Evolutionary conservation across 306 rosid species (phyloP).

Genomic region (Abrus pulchellus): DNA sequence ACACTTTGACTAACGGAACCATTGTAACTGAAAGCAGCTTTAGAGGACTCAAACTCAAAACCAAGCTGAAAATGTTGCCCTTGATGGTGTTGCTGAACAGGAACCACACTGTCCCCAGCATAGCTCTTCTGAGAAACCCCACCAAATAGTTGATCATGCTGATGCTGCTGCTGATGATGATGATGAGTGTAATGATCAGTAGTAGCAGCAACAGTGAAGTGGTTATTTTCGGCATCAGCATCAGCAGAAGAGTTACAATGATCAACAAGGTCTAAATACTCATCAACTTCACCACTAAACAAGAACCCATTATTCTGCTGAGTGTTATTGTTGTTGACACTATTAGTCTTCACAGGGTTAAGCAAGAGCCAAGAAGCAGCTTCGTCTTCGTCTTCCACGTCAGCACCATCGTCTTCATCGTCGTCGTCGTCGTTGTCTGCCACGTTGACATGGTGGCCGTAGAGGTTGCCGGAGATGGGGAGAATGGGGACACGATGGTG

Average conservation of each 20-base stretch:
- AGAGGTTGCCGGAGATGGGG: conserved; percentile 58
- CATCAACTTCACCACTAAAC: conserved; percentile 83
- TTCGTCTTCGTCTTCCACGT: conserved; percentile 73
- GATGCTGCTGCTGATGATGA: conserved; percentile 45
- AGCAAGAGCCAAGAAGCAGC: conserved; percentile 90
- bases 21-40: conserved; percentile 65
- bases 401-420: conserved; percentile 58
- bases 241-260: conserved; percentile 65
- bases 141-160: conserved; percentile 34
- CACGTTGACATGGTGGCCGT: conserved; percentile 35
- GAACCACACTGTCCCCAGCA: conserved; percentile 83
- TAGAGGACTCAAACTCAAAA: conserved; percentile 71
- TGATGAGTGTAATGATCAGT: conserved; percentile 41
- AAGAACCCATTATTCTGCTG: conserved; percentile 57
- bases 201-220: conserved; percentile 10
- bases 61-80: conserved; percentile 69
- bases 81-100: conserved; percentile 67
- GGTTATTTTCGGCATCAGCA: conserved; percentile 39
- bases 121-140: conserved; percentile 56
- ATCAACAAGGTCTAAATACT: conserved; percentile 84
- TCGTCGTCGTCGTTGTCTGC: background rate
- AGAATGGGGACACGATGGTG: conserved; percentile 89
- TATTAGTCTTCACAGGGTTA: conserved; percentile 61
- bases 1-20: conserved; percentile 74
- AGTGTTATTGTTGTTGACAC: background rate